Conservation (phyloP, 108 stramenopile species). For the Chaetoceros muelleri region DNA sequence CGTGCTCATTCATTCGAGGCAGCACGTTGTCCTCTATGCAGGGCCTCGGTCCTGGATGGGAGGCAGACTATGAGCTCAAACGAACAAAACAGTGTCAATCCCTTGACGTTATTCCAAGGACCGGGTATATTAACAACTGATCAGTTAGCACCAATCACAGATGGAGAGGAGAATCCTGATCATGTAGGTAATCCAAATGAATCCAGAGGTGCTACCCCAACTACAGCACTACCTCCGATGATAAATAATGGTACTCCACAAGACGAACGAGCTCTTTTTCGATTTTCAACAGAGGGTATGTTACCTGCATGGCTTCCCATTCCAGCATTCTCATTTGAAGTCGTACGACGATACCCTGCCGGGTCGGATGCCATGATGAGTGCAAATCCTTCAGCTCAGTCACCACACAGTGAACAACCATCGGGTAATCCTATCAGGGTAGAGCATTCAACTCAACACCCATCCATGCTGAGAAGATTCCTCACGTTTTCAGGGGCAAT, state of each 20-base stretch:
- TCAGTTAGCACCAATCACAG: slow-evolving; percentile 2
- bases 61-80: slow-evolving; percentile 2
- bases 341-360: slow-evolving; percentile 44
- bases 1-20: slow-evolving; percentile 46
- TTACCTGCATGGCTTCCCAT: slow-evolving; percentile 69
- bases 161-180: neutral
- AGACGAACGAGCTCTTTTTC: slow-evolving; percentile 50
- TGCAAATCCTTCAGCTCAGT: slow-evolving; percentile 9
- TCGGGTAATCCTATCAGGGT: slow-evolving; percentile 4
- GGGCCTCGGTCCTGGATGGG: slow-evolving; percentile 42
- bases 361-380: slow-evolving; percentile 11
- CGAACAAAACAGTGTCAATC: slow-evolving; percentile 1
- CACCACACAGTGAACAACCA: slow-evolving; percentile 17
- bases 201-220: neutral
- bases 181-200: slow-evolving; percentile 3
- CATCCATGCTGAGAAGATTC: slow-evolving; percentile 48
- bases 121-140: neutral
- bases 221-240: slow-evolving; percentile 10
- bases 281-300: slow-evolving; percentile 68
- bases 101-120: neutral
- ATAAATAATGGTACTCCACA: slow-evolving; percentile 9
- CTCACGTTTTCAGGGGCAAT: slow-evolving; percentile 44
- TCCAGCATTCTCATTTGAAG: slow-evolving; percentile 72
- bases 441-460: slow-evolving; percentile 6
- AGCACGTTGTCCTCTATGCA: slow-evolving; percentile 65